These are phyloP conservation scores for Populus hybrid DNA, from an alignment of 441 rosid genomes.

Conservation along the genomic window DNA sequence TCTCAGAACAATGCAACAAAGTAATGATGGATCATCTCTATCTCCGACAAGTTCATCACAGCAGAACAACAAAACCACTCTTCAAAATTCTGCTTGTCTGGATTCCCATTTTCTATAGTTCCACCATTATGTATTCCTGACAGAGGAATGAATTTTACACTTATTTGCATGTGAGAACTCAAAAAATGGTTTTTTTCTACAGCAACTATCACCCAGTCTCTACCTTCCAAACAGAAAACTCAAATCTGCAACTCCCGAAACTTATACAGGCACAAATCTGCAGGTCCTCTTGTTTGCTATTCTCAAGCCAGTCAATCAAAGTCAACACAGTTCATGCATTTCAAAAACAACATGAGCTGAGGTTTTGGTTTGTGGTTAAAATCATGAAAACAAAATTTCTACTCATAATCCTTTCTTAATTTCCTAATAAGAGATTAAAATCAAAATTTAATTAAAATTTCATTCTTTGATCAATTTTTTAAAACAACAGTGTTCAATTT, in stretches of 20 bases:
- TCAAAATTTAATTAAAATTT: not conserved
- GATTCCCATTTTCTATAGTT: not conserved
- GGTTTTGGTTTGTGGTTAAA: not conserved
- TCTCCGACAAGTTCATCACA: not conserved
- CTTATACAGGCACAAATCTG: not conserved
- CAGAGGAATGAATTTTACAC: not conserved
- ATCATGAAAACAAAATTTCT: not conserved
- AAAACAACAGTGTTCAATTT: not conserved
- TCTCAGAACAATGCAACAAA: not conserved
- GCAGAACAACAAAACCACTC: not conserved
- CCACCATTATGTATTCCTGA: not conserved
- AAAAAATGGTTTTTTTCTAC: not conserved
- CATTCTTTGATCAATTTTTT: not conserved
- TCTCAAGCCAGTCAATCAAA: not conserved
- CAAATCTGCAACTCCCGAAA: not conserved
- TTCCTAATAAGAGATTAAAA: not conserved
- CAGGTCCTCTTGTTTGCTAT: not conserved
- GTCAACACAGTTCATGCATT: not conserved
- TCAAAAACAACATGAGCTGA: not conserved
- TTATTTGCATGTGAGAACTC: not conserved
- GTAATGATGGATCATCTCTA: not conserved
- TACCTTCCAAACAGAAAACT: not conserved
- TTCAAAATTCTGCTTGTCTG: not conserved
- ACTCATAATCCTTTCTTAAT: not conserved
- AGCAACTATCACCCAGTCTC: not conserved